Conservation (phyloP, 106 monocot species). For the Cymbidium sinense region DNA sequence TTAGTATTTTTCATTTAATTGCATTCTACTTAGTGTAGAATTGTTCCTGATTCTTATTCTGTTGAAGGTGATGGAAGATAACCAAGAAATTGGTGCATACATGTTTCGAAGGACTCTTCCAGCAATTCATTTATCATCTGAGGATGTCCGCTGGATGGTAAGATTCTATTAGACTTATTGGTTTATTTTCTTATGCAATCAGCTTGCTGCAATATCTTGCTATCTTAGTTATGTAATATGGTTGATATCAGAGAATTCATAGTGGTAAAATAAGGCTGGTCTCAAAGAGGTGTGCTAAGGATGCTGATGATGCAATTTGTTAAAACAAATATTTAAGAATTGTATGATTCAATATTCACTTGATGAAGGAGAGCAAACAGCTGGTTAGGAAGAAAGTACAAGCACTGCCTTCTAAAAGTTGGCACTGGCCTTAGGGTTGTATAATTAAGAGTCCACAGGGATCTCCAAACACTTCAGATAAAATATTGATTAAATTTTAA, state of each 20-base stretch:
- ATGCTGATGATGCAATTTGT: conserved; percentile 1
- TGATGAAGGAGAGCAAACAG: not conserved
- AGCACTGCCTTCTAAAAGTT: too few relatives aligned
- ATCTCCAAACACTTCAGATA: too few relatives aligned
- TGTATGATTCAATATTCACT: not conserved
- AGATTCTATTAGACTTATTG: conserved; percentile 8
- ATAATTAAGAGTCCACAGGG: too few relatives aligned
- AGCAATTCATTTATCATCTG: conserved; percentile 76
- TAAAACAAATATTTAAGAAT: not conserved
- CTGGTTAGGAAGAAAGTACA: not conserved
- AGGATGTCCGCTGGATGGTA: conserved; percentile 98
- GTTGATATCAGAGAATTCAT: not conserved
- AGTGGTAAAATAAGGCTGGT: not conserved
- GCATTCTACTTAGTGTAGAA: not conserved
- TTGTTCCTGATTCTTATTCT: not conserved
- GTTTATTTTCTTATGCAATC: not conserved
- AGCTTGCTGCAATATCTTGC: not conserved
- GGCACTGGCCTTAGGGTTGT: too few relatives aligned
- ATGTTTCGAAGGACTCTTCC: conserved; percentile 97
- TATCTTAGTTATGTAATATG: too few relatives aligned
- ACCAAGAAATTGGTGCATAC: conserved; percentile 94
- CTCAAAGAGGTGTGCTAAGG: not conserved
- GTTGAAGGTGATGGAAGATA: conserved; percentile 94
- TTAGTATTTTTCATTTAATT: conserved; percentile 1
- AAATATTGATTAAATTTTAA: too few relatives aligned